Conservation (phyloP, 2,329 filamentous ascomycete species). For the Trichoderma afroharzianum region DNA sequence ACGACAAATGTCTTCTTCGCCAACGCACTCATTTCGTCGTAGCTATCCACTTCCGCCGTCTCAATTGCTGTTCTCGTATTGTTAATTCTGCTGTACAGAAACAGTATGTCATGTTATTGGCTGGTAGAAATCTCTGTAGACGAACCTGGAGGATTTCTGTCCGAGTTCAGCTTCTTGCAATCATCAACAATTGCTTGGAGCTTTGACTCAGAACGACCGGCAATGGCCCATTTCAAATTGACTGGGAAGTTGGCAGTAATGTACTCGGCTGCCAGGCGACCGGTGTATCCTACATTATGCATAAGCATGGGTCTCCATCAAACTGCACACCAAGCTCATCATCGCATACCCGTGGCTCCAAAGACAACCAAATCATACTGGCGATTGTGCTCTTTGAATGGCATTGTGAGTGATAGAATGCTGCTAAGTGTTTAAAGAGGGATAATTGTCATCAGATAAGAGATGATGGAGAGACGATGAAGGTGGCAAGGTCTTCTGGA, state of each 20-base stretch:
- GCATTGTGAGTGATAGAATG: constrained; percentile 33
- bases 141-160: constrained; percentile 68
- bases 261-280: constrained; percentile 71
- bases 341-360: constrained; percentile 51
- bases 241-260: constrained; percentile 68
- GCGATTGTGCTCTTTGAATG: constrained; percentile 47
- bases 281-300: constrained; percentile 70
- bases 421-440: background rate
- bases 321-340: background rate
- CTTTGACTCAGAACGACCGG: constrained; percentile 76
- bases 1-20: constrained; percentile 55
- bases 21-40: constrained; percentile 44
- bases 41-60: constrained; percentile 45
- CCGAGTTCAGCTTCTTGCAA: constrained; percentile 62
- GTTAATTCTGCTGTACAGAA: too few relatives aligned
- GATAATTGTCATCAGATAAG: background rate
- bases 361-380: constrained; percentile 57
- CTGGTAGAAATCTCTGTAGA: constrained; percentile 2
- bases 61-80: constrained; percentile 45
- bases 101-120: too few relatives aligned
- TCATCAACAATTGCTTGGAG: constrained; percentile 65
- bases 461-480: background rate
- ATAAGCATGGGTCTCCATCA: background rate
- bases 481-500: background rate
- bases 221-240: constrained; percentile 81